phyloP scores from a whole-genome alignment of 139 green algal genomes.

The Deuterostichococcus epilithicus region DNA sequence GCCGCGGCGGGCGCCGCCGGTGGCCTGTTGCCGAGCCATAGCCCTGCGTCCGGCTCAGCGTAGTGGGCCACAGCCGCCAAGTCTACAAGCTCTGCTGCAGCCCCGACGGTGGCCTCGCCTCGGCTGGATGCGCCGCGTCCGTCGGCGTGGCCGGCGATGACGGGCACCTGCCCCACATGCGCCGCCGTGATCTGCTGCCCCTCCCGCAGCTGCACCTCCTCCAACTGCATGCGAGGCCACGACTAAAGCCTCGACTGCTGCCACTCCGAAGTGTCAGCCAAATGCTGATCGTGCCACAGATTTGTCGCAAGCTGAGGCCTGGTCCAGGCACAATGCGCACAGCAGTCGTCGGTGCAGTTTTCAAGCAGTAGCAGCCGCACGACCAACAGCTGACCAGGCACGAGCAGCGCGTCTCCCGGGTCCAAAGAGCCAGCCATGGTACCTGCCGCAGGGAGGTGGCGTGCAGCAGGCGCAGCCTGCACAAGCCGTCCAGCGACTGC shows the following conservation, averaged over 20 bases:
- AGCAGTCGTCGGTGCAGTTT: no score
- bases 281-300: no score
- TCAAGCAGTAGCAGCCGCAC: no score
- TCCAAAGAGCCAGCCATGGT: background rate
- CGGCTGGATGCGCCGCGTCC: no score
- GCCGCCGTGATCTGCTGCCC: background rate
- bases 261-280: no score
- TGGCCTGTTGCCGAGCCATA: background rate
- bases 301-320: no score
- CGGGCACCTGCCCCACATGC: background rate
- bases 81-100: background rate
- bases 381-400: background rate
- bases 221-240: background rate
- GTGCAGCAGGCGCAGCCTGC: background rate
- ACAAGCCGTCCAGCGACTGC: background rate
- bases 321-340: no score
- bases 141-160: background rate
- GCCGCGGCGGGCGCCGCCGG: no score
- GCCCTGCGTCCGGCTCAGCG: background rate
- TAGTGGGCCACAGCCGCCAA: background rate
- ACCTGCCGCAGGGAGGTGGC: background rate
- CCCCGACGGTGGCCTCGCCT: no score
- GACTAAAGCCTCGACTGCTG: no score
- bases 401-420: background rate
- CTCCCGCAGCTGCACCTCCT: background rate